phyloP scores from a whole-genome alignment of 176 grass and related monocot species.

The Oryza rufipogon region DNA sequence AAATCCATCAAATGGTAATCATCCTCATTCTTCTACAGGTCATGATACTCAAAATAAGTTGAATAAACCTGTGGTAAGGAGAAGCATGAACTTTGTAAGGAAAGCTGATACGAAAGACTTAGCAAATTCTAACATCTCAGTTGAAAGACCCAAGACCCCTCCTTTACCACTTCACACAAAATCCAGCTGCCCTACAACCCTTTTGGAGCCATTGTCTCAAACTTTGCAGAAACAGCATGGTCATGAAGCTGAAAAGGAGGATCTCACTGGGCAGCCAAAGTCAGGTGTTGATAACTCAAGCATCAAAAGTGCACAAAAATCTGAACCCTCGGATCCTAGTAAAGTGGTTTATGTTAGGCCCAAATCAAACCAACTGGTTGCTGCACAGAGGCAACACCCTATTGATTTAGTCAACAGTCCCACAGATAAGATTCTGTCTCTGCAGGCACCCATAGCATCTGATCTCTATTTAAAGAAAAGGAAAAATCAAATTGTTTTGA shows the following conservation, averaged over 20 bases:
- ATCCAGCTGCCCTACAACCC: constrained; percentile 30
- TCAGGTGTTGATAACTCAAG: constrained; percentile 38
- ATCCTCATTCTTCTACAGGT: constrained; percentile 42
- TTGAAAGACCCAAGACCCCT: constrained; percentile 82
- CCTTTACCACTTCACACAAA: constrained; percentile 67
- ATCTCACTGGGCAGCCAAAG: constrained; percentile 16
- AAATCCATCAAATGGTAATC: constrained; percentile 61
- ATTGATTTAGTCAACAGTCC: constrained; percentile 43
- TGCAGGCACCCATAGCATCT: constrained; percentile 44
- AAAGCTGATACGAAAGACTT: constrained; percentile 50
- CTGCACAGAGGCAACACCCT: constrained; percentile 57
- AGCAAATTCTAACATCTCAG: constrained; percentile 48
- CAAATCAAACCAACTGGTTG: constrained; percentile 68
- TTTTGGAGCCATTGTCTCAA: constrained; percentile 45
- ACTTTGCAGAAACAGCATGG: constrained; percentile 46
- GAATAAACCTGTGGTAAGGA: constrained; percentile 48
- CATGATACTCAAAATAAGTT: constrained; percentile 48
- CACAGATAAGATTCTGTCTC: constrained; percentile 48
- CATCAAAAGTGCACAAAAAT: constrained; percentile 27
- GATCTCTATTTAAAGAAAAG: constrained; percentile 89
- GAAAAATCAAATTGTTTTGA: constrained; percentile 88
- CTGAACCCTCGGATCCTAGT: constrained; percentile 47
- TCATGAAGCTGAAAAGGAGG: constrained; percentile 49
- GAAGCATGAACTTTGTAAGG: constrained; percentile 63
- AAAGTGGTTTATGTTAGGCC: constrained; percentile 66